Percentiles rank a stretch among this genome's conserved stretches.
These are phyloP conservation scores for Boletus reticulatus DNA, from an alignment of 768 basidiomycete species.

Conservation along the genomic window DNA sequence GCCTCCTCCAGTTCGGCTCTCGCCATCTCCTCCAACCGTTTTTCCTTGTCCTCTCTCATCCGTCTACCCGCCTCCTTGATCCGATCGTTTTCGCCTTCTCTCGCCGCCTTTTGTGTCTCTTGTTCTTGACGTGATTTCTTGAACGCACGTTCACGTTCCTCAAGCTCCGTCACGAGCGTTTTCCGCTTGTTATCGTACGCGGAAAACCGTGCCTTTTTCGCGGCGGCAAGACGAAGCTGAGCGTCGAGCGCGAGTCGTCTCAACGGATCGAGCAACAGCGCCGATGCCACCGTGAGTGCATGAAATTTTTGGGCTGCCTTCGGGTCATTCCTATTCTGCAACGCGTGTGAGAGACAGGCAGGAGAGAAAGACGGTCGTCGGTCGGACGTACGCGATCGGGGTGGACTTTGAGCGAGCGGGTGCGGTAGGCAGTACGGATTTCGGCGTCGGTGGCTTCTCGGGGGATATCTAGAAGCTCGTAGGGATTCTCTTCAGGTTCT, in stretches of 20 bases:
- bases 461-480: conserved; percentile 63
- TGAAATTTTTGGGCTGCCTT: conserved; percentile 86
- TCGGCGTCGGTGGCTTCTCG: conserved; percentile 72
- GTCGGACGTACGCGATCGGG: conserved; percentile 68
- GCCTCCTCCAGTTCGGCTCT: conserved; percentile 28
- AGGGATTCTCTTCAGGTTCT: conserved; percentile 68
- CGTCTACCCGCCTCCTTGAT: conserved; percentile 74
- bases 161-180: conserved; percentile 71
- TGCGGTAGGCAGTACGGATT: conserved; percentile 76
- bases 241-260: conserved; percentile 78
- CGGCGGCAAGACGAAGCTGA: conserved; percentile 67
- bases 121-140: conserved; percentile 70
- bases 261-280: conserved; percentile 77
- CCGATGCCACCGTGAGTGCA: conserved; percentile 78
- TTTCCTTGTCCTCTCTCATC: conserved; percentile 65
- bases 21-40: conserved; percentile 45
- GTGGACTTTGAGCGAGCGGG: conserved; percentile 81
- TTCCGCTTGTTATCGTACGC: conserved; percentile 72
- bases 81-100: conserved; percentile 61
- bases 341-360: conserved; percentile 5
- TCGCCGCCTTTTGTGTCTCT: conserved; percentile 51
- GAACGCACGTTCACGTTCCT: conserved; percentile 72
- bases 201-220: conserved; percentile 67
- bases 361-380: conserved; percentile 2
- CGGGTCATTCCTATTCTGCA: conserved; percentile 75